Conservation (phyloP, 768 basidiomycete genomes). For the Solioccasus polychromus region DNA sequence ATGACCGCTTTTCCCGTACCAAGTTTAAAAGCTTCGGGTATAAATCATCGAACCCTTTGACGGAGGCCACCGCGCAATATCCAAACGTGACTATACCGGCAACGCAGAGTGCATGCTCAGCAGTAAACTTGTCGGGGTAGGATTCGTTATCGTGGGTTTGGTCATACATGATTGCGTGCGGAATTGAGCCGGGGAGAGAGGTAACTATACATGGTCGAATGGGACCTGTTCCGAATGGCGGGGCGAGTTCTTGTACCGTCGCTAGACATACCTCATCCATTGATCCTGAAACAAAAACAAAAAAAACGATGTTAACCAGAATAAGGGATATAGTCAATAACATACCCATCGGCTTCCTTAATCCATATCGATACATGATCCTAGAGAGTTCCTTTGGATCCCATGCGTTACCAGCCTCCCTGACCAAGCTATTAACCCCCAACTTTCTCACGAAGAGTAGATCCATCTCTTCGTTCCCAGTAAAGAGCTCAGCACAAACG, state of each 20-base stretch:
- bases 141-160: constrained; percentile 98
- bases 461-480: constrained; percentile 94
- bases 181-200: constrained; percentile 79
- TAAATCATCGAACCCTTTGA: constrained; percentile 96
- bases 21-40: constrained; percentile 93
- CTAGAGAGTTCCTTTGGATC: constrained; percentile 90
- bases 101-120: constrained; percentile 93
- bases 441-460: constrained; percentile 85
- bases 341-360: constrained; percentile 90
- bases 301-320: neutral
- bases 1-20: constrained; percentile 78
- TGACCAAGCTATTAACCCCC: constrained; percentile 89
- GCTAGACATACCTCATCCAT: constrained; percentile 91
- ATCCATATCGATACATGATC: constrained; percentile 83
- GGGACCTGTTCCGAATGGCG: constrained; percentile 82
- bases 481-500: constrained; percentile 95
- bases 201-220: constrained; percentile 69
- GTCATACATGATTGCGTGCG: constrained; percentile 94
- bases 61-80: constrained; percentile 83
- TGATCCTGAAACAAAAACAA: constrained; percentile 52
- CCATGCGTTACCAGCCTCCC: constrained; percentile 91
- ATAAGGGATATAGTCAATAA: constrained; percentile 1
- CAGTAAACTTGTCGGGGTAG: constrained; percentile 82
- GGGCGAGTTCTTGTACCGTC: constrained; percentile 68
- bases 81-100: constrained; percentile 93